Evolutionary conservation across 2,329 filamentous ascomycete species (phyloP).

Genomic region (Alternaria brassicae): DNA sequence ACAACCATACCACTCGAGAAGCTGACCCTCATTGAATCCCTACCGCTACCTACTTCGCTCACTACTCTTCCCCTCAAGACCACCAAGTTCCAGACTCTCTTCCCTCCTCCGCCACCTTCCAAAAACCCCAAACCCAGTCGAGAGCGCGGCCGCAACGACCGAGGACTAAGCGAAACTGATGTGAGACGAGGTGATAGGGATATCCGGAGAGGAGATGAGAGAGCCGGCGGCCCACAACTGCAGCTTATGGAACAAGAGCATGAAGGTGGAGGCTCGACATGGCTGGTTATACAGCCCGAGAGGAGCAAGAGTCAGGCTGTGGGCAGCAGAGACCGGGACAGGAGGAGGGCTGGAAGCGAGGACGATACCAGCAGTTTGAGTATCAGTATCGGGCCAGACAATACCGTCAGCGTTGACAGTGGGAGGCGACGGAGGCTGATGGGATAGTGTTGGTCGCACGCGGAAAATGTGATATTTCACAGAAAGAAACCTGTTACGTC

Average conservation of each 20-base stretch:
- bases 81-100: constrained; percentile 37
- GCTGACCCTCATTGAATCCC: constrained; percentile 44
- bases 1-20: constrained; percentile 43
- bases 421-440: constrained; percentile 42
- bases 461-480: neutral
- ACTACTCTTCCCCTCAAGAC: constrained; percentile 40
- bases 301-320: constrained; percentile 43
- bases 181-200: constrained; percentile 10
- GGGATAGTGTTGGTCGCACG: constrained; percentile 18
- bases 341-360: constrained; percentile 33
- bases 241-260: constrained; percentile 49
- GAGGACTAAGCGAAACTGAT: constrained; percentile 9
- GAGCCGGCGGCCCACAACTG: constrained; percentile 31
- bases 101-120: constrained; percentile 39
- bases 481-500: neutral
- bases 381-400: constrained; percentile 49
- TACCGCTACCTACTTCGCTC: constrained; percentile 38
- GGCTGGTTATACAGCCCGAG: constrained; percentile 49
- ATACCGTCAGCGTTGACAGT: constrained; percentile 49
- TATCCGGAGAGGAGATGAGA: constrained; percentile 11
- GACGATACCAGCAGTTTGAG: constrained; percentile 46
- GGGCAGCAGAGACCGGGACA: constrained; percentile 14
- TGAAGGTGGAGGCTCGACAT: constrained; percentile 43
- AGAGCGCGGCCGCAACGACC: constrained; percentile 24
- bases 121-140: constrained; percentile 28